Percentiles rank a stretch among this genome's conserved stretches.
Conservation (phyloP, 1,284 basidiomycete species). For the Amylostereum areolatum region DNA sequence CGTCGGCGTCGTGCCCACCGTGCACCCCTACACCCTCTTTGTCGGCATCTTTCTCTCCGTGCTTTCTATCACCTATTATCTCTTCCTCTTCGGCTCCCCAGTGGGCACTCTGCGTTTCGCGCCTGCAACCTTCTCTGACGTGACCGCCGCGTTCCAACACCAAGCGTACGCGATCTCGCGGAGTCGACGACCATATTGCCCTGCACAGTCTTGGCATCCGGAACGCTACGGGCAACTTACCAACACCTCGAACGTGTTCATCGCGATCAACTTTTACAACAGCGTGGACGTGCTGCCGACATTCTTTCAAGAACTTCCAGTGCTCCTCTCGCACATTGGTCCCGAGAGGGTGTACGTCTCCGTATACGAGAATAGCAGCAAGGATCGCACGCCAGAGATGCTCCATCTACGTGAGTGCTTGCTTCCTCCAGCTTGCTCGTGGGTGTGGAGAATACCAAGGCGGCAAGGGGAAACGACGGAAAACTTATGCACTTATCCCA, state of each 20-base stretch:
- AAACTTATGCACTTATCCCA: not conserved
- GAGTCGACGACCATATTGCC: not conserved
- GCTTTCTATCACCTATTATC: too few species aligned
- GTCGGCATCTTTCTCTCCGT: too few species aligned
- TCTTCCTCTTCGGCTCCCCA: too few species aligned
- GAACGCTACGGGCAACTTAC: not conserved
- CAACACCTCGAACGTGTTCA: not conserved
- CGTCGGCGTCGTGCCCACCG: too few species aligned
- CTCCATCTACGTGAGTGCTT: constrained; percentile 6
- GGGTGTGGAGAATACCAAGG: too few species aligned
- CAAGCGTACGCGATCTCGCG: too few species aligned
- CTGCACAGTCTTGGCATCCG: not conserved
- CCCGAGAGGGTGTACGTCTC: constrained; percentile 14
- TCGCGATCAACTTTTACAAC: not conserved
- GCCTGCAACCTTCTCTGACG: too few species aligned
- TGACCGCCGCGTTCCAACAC: too few species aligned
- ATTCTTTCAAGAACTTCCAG: constrained; percentile 15
- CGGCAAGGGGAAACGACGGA: not conserved
- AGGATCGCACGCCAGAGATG: constrained; percentile 17
- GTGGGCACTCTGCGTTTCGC: too few species aligned
- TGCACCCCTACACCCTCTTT: too few species aligned
- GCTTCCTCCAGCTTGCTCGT: not conserved
- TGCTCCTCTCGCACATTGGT: constrained; percentile 14
- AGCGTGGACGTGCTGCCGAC: constrained; percentile 11
- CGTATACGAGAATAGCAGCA: constrained; percentile 22